Conservation (phyloP, 2,329 filamentous ascomycete species). For the Fusarium buxicola region DNA sequence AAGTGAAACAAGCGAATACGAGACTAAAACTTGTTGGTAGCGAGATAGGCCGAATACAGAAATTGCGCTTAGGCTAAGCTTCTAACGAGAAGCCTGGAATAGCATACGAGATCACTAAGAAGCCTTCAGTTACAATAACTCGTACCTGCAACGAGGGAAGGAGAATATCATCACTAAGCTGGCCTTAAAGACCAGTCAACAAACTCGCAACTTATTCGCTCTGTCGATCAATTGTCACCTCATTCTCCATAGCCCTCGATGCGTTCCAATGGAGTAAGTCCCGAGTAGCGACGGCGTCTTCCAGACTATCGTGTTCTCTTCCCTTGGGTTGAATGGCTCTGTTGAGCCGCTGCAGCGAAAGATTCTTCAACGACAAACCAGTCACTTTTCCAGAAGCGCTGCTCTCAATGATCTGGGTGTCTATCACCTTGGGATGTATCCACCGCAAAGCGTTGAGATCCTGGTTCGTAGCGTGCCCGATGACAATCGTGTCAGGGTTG, state of each 20-base stretch:
- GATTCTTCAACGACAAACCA: slow-evolving; percentile 20
- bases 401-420: slow-evolving; percentile 20
- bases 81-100: no score
- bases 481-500: slow-evolving; percentile 59
- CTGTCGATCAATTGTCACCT: no score
- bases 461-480: slow-evolving; percentile 55
- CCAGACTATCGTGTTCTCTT: slow-evolving; percentile 24
- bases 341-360: slow-evolving; percentile 7
- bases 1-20: slow-evolving; percentile 7
- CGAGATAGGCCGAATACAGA: no score
- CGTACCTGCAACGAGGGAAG: no score
- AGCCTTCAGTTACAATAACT: no score
- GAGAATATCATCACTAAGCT: no score
- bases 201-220: no score
- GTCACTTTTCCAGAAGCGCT: background rate
- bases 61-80: no score
- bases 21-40: background rate
- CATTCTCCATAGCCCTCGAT: background rate
- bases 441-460: slow-evolving; percentile 22
- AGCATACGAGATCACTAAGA: no score
- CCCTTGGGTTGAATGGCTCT: slow-evolving; percentile 5
- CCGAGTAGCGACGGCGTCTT: slow-evolving; percentile 29
- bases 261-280: slow-evolving; percentile 28
- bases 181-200: no score
- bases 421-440: slow-evolving; percentile 23